phyloP scores from a whole-genome alignment of 768 basidiomycete genomes.

The Lepiota brunneoincarnata region DNA sequence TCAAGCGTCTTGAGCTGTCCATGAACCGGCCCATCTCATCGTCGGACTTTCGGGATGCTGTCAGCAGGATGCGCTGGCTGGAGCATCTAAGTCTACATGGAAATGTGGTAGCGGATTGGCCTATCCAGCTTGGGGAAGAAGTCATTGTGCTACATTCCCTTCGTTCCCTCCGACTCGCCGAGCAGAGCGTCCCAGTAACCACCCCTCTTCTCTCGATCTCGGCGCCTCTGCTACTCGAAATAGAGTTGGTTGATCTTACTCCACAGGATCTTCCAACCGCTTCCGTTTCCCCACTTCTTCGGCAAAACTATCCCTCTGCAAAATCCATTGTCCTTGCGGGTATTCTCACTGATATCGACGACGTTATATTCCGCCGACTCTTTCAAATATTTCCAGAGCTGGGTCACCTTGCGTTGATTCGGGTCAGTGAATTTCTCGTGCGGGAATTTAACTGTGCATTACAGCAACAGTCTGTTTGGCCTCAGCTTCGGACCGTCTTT shows the following conservation, averaged over 20 bases:
- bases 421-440: no score
- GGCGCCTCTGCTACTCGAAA: conserved; percentile 14
- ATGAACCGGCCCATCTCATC: conserved; percentile 17
- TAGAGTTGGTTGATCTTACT: not conserved
- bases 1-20: conserved; percentile 19
- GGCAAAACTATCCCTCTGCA: no score
- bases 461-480: no score
- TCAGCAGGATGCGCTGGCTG: conserved; percentile 17
- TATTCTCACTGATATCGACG: no score
- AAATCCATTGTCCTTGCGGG: no score
- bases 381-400: no score
- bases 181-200: conserved; percentile 21
- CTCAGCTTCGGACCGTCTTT: no score
- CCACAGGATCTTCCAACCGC: not conserved
- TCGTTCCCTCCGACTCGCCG: conserved; percentile 18
- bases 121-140: conserved; percentile 15
- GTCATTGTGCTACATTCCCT: conserved; percentile 19
- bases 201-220: conserved; percentile 21
- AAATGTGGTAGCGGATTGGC: conserved; percentile 22
- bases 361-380: no score
- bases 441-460: no score
- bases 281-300: not conserved
- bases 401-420: no score
- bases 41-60: conserved; percentile 14
- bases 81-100: conserved; percentile 19